phyloP scores from a whole-genome alignment of 164 flowering plant species.

The Nymphaea colorata region DNA sequence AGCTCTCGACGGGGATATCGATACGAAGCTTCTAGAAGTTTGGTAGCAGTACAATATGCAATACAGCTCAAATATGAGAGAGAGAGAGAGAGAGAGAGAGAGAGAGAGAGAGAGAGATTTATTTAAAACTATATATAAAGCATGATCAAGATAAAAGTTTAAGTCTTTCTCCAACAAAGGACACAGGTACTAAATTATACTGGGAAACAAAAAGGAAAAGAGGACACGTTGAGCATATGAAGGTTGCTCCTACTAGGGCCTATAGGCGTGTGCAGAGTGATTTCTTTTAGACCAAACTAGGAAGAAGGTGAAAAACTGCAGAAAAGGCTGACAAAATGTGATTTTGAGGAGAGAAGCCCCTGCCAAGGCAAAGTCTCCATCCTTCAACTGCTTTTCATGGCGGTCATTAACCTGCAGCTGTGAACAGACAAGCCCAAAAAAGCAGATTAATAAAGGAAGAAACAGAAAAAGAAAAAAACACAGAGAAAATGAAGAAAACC shows the following conservation, averaged over 20 bases:
- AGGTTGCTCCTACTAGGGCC: not conserved
- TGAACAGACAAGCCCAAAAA: not conserved
- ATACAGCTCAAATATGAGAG: too few relatives aligned
- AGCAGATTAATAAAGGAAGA: not conserved
- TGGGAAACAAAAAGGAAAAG: not conserved
- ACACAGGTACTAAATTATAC: not conserved
- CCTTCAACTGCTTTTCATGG: not conserved
- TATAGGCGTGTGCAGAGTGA: too few relatives aligned
- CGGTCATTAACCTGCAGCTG: not conserved
- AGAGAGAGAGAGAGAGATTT: not conserved
- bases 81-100: too few relatives aligned
- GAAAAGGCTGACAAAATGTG: not conserved
- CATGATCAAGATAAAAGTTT: not conserved
- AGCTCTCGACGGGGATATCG: too few relatives aligned
- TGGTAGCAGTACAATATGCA: too few relatives aligned
- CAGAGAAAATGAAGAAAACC: not conserved
- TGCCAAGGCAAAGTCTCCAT: not conserved
- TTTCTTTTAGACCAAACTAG: not conserved
- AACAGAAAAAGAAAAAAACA: not conserved
- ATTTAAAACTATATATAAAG: not conserved
- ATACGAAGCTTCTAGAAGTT: too few relatives aligned
- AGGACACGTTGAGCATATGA: not conserved
- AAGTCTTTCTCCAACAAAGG: not conserved
- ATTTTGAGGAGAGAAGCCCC: not conserved
- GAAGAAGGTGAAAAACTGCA: not conserved